Evolutionary conservation across 768 basidiomycete genomes (phyloP).

Genomic region (Hericium erinaceus): DNA sequence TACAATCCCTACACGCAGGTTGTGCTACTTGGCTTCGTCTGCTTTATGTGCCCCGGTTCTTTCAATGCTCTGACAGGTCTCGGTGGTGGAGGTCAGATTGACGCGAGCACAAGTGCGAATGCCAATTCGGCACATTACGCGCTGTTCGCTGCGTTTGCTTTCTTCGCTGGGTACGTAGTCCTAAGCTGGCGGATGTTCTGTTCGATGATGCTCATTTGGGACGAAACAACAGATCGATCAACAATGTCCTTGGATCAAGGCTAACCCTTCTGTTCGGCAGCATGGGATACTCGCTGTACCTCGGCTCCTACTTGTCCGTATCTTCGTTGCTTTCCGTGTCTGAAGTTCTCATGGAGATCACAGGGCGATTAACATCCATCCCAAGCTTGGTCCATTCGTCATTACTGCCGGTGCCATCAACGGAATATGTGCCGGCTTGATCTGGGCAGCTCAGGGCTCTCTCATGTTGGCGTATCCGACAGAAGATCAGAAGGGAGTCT

Average conservation of each 20-base stretch:
- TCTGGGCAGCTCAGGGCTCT: slow-evolving; percentile 84
- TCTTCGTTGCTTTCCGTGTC: neutral
- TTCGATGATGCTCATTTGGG: neutral
- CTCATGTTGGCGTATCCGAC: slow-evolving; percentile 81
- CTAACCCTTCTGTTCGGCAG: slow-evolving; percentile 69
- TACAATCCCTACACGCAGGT: slow-evolving; percentile 52
- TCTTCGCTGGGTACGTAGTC: slow-evolving; percentile 58
- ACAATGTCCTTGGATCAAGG: slow-evolving; percentile 73
- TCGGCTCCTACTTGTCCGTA: slow-evolving; percentile 61
- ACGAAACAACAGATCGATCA: slow-evolving; percentile 45
- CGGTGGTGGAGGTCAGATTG: slow-evolving; percentile 70
- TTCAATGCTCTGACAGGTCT: slow-evolving; percentile 77
- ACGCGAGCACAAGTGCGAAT: slow-evolving; percentile 57
- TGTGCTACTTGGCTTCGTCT: slow-evolving; percentile 58
- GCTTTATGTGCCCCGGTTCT: slow-evolving; percentile 51
- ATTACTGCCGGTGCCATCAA: slow-evolving; percentile 65
- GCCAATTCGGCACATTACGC: slow-evolving; percentile 62
- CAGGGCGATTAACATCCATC: slow-evolving; percentile 66
- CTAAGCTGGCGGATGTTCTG: neutral
- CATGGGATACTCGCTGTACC: slow-evolving; percentile 67
- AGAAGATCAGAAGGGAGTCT: slow-evolving; percentile 66
- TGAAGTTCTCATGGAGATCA: neutral
- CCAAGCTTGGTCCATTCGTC: slow-evolving; percentile 49
- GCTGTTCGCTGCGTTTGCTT: slow-evolving; percentile 50
- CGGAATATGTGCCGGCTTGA: slow-evolving; percentile 59